Conservation (phyloP, 352 stramenopile species). For the Phytophthora chlamydospora region DNA sequence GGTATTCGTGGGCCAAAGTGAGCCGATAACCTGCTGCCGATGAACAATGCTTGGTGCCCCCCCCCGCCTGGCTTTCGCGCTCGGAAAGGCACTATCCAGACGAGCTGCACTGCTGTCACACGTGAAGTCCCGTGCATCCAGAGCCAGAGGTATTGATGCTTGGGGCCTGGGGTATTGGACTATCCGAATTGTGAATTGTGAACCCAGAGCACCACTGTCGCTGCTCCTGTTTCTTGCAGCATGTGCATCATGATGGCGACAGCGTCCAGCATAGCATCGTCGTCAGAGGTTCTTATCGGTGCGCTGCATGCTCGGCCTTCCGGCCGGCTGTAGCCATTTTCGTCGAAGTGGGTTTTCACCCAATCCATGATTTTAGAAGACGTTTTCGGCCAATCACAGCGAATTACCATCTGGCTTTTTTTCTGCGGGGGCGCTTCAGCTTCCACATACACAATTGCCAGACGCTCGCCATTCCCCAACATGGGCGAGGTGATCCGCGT, state of each 20-base stretch:
- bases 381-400: slow-evolving; percentile 6
- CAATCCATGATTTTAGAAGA: background rate
- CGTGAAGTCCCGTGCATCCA: slow-evolving; percentile 1
- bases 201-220: background rate
- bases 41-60: background rate
- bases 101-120: slow-evolving; percentile 2
- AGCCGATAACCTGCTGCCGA: too few species aligned
- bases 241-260: background rate
- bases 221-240: background rate
- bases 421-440: slow-evolving; percentile 9
- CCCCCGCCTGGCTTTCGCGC: slow-evolving; percentile 12
- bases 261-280: background rate
- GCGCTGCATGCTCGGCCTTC: background rate
- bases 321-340: background rate
- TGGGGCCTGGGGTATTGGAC: too few species aligned
- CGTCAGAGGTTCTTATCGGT: background rate
- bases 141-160: too few species aligned
- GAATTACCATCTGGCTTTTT: slow-evolving; percentile 22
- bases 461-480: slow-evolving; percentile 14
- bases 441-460: slow-evolving; percentile 22
- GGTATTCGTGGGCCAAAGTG: too few species aligned
- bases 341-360: background rate
- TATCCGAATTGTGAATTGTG: slow-evolving; percentile 6
- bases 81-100: slow-evolving; percentile 23
- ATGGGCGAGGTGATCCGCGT: slow-evolving; percentile 86